Conservation (phyloP, 768 basidiomycete species). For the Asterophora parasitica region DNA sequence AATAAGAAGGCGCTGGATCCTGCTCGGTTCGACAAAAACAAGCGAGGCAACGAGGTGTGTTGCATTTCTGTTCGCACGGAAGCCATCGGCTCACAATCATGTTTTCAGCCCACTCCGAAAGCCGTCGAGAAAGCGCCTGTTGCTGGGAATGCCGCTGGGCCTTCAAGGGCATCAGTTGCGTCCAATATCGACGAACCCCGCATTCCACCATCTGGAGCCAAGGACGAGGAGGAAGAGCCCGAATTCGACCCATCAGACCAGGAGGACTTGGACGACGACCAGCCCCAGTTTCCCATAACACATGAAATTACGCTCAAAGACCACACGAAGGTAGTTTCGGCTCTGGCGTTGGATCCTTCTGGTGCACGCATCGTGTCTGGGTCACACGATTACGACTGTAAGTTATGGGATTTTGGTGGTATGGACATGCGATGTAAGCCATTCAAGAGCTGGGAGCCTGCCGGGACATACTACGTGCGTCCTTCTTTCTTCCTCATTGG, state of each 20-base stretch:
- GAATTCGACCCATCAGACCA: conserved; percentile 57
- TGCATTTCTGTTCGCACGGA: not conserved
- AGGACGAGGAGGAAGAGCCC: conserved; percentile 34
- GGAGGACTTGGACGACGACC: conserved; percentile 39
- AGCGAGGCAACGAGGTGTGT: conserved; percentile 47
- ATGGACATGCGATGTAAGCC: conserved; percentile 90
- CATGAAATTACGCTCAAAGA: conserved; percentile 93
- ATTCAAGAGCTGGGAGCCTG: conserved; percentile 95
- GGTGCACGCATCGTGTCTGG: conserved; percentile 90
- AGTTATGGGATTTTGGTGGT: conserved; percentile 99
- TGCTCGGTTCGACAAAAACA: conserved; percentile 74
- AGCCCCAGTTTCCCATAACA: conserved; percentile 73
- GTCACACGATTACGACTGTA: conserved; percentile 96
- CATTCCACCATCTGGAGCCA: conserved; percentile 22
- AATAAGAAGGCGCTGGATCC: conserved; percentile 68
- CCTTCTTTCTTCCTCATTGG: conserved; percentile 12
- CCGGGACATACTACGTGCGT: conserved; percentile 85
- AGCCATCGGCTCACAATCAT: not conserved
- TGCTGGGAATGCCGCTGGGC: conserved; percentile 14
- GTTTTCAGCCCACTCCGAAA: conserved; percentile 1
- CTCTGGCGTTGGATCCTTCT: conserved; percentile 87
- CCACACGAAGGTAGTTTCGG: conserved; percentile 93
- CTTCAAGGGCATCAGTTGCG: conserved; percentile 6
- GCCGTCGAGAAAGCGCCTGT: not conserved
- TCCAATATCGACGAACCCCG: conserved; percentile 16